A percentile compares a stretch with the other conserved stretches of the same genome.
Evolutionary conservation across 2,329 filamentous ascomycete genomes (phyloP).

Genomic region (Fusarium concolor): DNA sequence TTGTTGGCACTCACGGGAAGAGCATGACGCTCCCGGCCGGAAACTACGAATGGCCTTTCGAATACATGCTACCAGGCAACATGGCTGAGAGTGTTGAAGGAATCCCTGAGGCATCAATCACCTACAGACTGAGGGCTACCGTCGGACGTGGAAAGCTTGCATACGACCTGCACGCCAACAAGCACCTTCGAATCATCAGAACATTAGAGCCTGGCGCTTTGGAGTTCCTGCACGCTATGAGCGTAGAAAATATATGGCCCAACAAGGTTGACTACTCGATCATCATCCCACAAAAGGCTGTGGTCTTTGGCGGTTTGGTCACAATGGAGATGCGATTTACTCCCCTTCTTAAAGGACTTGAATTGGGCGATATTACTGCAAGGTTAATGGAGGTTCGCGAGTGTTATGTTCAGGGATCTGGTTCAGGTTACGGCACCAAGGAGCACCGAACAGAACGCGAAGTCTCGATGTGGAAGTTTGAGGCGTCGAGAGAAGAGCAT

Average conservation of each 20-base stretch:
- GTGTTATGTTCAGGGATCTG: constrained; percentile 63
- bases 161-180: constrained; percentile 85
- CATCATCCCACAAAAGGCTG: constrained; percentile 90
- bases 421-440: constrained; percentile 59
- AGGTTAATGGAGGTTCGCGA: constrained; percentile 84
- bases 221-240: constrained; percentile 88
- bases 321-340: constrained; percentile 88
- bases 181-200: constrained; percentile 81
- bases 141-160: constrained; percentile 88
- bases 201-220: constrained; percentile 81
- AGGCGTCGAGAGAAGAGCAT: constrained; percentile 68
- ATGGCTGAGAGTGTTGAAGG: constrained; percentile 92
- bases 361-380: constrained; percentile 84
- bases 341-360: constrained; percentile 87
- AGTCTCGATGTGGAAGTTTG: constrained; percentile 69
- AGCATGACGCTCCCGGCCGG: constrained; percentile 73
- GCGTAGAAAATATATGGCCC: constrained; percentile 96
- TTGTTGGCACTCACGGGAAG: constrained; percentile 68
- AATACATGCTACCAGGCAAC: constrained; percentile 76
- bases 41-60: constrained; percentile 88
- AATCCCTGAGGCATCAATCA: constrained; percentile 84
- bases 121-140: constrained; percentile 91
- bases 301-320: constrained; percentile 91
- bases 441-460: constrained; percentile 73
- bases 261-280: constrained; percentile 98